Conservation (phyloP, 2,329 filamentous ascomycete species). For the Simplicillium sp. region DNA sequence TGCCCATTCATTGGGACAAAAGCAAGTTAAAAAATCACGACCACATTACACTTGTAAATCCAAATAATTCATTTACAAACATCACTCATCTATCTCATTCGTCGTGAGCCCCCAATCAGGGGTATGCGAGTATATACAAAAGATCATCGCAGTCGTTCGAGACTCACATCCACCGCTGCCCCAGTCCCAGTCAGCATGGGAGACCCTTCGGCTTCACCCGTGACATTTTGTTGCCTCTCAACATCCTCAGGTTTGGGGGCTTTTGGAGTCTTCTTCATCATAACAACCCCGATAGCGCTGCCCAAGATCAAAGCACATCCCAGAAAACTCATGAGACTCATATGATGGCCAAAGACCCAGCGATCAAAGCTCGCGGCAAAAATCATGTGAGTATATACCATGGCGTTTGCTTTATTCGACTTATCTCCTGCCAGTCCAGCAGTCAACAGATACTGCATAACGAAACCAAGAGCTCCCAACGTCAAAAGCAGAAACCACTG, state of each 20-base stretch:
- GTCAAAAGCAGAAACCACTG: conserved; percentile 61
- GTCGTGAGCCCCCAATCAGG: not conserved
- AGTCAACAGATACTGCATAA: conserved; percentile 81
- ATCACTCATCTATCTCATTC: not conserved
- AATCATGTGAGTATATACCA: conserved; percentile 50
- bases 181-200: conserved; percentile 28
- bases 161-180: conserved; percentile 12
- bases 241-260: conserved; percentile 18
- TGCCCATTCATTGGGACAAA: too few species aligned
- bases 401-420: conserved; percentile 45
- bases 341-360: conserved; percentile 41
- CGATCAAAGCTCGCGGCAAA: conserved; percentile 44
- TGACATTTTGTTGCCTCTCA: conserved; percentile 20
- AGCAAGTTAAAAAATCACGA: too few species aligned
- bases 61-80: not conserved
- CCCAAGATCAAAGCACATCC: conserved; percentile 44
- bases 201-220: conserved; percentile 23
- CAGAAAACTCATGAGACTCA: conserved; percentile 37
- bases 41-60: too few species aligned
- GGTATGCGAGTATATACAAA: too few species aligned
- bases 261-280: conserved; percentile 28
- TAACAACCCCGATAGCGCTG: conserved; percentile 39
- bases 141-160: conserved; percentile 3
- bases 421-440: conserved; percentile 65
- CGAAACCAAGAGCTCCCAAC: conserved; percentile 65